These are phyloP conservation scores for Saccharomyces kudriavzevii DNA, from an alignment of 805 yeast species.

Conservation along the genomic window DNA sequence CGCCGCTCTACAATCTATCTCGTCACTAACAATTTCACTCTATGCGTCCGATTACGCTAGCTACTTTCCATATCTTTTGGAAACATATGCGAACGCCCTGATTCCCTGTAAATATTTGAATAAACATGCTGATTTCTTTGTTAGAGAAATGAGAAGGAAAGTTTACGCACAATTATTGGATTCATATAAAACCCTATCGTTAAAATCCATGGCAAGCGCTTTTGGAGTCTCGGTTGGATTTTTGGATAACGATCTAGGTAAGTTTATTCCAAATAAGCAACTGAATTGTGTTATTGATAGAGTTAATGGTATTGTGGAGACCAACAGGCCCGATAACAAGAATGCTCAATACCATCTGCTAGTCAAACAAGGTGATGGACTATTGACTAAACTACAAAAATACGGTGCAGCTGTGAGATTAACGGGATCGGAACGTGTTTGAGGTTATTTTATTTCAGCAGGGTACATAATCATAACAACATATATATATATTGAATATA, in stretches of 20 bases:
- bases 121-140: conserved; percentile 73
- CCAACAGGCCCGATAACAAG: conserved; percentile 93
- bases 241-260: conserved; percentile 78
- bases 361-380: conserved; percentile 84
- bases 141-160: conserved; percentile 89
- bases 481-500: not conserved
- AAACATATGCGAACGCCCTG: conserved; percentile 67
- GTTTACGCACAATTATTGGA: conserved; percentile 92
- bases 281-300: conserved; percentile 92
- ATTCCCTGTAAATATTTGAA: conserved; percentile 57
- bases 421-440: conserved; percentile 79
- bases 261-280: conserved; percentile 86
- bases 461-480: not conserved
- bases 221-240: conserved; percentile 86
- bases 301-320: conserved; percentile 90
- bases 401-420: conserved; percentile 95
- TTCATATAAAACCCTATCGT: conserved; percentile 82
- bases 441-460: not conserved
- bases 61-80: conserved; percentile 68
- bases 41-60: conserved; percentile 81
- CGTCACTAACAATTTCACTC: conserved; percentile 73
- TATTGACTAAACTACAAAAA: conserved; percentile 89
- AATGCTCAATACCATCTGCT: conserved; percentile 85
- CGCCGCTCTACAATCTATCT: conserved; percentile 67
- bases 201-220: conserved; percentile 88